These are phyloP conservation scores for Sporopachydermia quercuum DNA, from an alignment of 805 yeast species.

Conservation along the genomic window DNA sequence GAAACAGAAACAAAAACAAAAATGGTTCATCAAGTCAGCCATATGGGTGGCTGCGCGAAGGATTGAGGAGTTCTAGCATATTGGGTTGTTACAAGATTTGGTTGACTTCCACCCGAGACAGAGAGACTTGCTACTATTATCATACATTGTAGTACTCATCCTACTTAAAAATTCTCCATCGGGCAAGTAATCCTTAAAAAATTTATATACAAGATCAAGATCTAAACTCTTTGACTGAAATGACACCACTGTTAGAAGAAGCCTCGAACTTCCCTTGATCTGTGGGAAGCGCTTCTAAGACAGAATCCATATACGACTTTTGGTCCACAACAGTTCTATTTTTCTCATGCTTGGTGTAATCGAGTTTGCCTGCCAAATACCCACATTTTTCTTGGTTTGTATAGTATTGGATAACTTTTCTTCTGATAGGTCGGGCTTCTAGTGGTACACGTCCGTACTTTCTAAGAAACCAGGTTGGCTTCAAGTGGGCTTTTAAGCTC, in stretches of 20 bases:
- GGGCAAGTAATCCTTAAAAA: no score
- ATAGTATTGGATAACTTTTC: constrained; percentile 70
- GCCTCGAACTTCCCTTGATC: neutral
- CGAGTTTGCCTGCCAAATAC: constrained; percentile 28
- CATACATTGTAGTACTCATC: no score
- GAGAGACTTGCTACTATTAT: no score
- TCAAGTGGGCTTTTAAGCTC: constrained; percentile 58
- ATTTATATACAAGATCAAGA: neutral
- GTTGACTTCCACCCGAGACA: no score
- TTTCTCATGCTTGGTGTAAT: neutral
- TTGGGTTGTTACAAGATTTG: no score
- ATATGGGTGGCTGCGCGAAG: no score
- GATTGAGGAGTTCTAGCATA: no score
- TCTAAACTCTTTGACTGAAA: neutral
- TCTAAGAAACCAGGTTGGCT: constrained; percentile 54
- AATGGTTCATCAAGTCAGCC: no score
- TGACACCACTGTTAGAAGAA: neutral
- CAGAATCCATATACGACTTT: neutral
- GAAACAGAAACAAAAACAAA: no score
- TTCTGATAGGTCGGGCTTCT: constrained; percentile 71
- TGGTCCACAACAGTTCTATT: neutral
- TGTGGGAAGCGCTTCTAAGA: neutral
- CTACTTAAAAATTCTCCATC: no score
- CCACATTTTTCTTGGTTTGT: constrained; percentile 62
- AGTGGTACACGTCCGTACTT: constrained; percentile 72